Conservation (phyloP, 164 flowering plant genomes). For the Paratinospora sagittata region DNA sequence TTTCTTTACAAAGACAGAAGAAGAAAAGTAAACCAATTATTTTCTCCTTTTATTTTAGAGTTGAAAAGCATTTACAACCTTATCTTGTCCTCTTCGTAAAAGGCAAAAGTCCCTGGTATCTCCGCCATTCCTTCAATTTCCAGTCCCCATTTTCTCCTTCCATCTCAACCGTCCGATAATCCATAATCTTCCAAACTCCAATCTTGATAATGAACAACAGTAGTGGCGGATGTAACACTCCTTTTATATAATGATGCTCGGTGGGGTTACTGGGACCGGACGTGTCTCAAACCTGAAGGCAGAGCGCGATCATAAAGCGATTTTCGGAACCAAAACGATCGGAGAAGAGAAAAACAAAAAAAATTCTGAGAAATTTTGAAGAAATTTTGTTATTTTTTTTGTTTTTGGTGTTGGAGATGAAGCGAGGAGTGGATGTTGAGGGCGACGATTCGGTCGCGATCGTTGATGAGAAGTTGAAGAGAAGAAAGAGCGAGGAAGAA, state of each 20-base stretch:
- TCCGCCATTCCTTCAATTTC: not conserved
- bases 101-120: not conserved
- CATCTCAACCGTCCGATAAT: not conserved
- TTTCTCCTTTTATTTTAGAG: too few relatives aligned
- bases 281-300: not conserved
- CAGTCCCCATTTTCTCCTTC: not conserved
- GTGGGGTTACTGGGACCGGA: not conserved
- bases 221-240: not conserved
- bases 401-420: constrained; percentile 33
- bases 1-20: too few relatives aligned
- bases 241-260: not conserved
- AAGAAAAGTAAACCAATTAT: too few relatives aligned
- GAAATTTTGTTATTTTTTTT: not conserved
- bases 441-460: constrained; percentile 11
- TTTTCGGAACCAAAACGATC: not conserved
- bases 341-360: too few relatives aligned
- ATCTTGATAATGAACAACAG: not conserved
- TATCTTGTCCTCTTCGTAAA: not conserved
- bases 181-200: not conserved
- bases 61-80: constrained; percentile 1
- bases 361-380: not conserved
- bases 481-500: constrained; percentile 18
- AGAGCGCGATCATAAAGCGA: not conserved
- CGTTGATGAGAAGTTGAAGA: constrained; percentile 31
- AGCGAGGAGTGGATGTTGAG: constrained; percentile 26